Percentiles rank a stretch among this genome's conserved stretches.
These are phyloP conservation scores for Ganoderma sinense DNA, from an alignment of 1,284 basidiomycete species.

Conservation along the genomic window DNA sequence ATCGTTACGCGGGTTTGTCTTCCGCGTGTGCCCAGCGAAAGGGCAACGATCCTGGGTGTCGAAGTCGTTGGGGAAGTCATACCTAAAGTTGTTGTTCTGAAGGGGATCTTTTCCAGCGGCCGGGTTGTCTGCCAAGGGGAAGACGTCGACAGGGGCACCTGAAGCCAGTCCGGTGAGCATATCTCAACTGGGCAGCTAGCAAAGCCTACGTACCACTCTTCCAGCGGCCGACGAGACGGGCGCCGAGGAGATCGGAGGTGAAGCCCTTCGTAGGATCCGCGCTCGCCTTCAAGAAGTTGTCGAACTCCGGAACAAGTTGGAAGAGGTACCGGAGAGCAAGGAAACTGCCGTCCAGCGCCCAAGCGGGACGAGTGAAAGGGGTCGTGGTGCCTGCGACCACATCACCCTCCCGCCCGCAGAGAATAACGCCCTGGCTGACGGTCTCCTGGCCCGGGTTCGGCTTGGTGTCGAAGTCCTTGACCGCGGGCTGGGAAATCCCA, in stretches of 20 bases:
- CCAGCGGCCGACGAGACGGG: conserved; percentile 64
- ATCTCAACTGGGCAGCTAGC: background rate
- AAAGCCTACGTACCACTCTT: conserved; percentile 55
- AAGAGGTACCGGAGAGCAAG: conserved; percentile 62
- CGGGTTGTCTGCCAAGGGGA: conserved; percentile 43
- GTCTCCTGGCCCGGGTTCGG: conserved; percentile 44
- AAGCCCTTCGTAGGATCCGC: conserved; percentile 47
- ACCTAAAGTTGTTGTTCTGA: conserved; percentile 48
- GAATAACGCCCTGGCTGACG: conserved; percentile 42
- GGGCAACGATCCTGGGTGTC: conserved; percentile 53
- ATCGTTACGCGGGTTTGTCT: conserved; percentile 56
- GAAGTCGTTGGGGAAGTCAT: conserved; percentile 31
- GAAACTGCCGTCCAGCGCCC: conserved; percentile 62
- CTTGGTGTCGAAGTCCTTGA: conserved; percentile 42
- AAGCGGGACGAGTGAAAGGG: conserved; percentile 46
- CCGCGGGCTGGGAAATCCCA: conserved; percentile 49
- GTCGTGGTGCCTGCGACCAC: conserved; percentile 24
- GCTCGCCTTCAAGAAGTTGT: conserved; percentile 54
- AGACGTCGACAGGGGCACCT: conserved; percentile 47
- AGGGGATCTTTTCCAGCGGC: conserved; percentile 40
- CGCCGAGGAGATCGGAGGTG: conserved; percentile 52
- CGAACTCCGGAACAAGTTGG: conserved; percentile 63
- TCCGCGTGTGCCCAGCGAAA: conserved; percentile 63
- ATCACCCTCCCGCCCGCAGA: conserved; percentile 44
- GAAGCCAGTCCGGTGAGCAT: background rate